Evolutionary conservation across 2,329 filamentous ascomycete genomes (phyloP).

Genomic region (Exophiala viscosa): DNA sequence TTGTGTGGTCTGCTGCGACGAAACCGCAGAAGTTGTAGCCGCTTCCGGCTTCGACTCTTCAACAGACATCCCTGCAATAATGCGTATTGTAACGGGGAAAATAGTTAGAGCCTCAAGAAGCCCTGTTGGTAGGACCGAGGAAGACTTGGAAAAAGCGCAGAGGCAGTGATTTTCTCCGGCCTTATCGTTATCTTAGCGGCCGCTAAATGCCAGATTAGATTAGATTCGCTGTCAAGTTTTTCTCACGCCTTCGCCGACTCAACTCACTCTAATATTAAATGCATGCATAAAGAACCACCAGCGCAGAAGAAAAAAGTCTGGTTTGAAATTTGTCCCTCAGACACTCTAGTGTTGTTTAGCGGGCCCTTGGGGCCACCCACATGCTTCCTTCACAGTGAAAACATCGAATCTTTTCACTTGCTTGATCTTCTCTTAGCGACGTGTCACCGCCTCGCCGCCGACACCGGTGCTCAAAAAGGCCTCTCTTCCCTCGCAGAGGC

Average conservation of each 20-base stretch:
- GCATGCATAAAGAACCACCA: no score
- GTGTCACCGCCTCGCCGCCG: conserved; percentile 25
- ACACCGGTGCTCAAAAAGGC: conserved; percentile 19
- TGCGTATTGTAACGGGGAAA: background rate
- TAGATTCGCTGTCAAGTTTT: no score
- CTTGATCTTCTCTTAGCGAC: conserved; percentile 21
- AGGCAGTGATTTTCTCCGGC: no score
- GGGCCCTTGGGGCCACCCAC: conserved; percentile 23
- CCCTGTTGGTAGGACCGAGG: no score
- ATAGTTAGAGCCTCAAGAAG: background rate
- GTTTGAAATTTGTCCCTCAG: conserved; percentile 11
- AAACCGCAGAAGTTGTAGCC: background rate
- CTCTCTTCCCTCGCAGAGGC: background rate
- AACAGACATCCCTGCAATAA: conserved; percentile 4
- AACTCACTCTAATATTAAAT: background rate
- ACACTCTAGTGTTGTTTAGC: conserved; percentile 5
- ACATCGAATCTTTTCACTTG: background rate
- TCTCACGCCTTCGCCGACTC: background rate
- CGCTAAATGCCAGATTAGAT: no score
- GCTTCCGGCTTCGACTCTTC: background rate
- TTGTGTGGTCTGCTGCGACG: conserved; percentile 1
- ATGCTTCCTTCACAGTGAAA: background rate
- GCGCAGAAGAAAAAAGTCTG: conserved; percentile 5
- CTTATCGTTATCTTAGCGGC: conserved; percentile 4
- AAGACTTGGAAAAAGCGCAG: no score